A percentile compares a stretch with the other conserved stretches of the same genome.
These are phyloP conservation scores for Bipolaris cookei DNA, from an alignment of 2,329 filamentous ascomycete species.

Conservation along the genomic window DNA sequence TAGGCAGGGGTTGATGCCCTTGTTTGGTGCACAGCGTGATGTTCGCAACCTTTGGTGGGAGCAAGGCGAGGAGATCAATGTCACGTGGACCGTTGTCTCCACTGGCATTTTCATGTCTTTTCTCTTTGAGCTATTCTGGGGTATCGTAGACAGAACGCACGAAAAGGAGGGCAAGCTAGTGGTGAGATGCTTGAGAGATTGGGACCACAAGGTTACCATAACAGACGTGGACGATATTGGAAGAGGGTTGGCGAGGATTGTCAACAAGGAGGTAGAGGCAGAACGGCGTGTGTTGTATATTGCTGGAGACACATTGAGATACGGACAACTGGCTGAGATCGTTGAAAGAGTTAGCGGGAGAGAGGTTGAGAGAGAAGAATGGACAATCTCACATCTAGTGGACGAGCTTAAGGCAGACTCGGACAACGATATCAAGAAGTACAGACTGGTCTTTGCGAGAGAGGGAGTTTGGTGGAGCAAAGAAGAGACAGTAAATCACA, in stretches of 20 bases:
- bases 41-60: conserved; percentile 37
- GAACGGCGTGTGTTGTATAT: conserved; percentile 60
- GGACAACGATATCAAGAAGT: conserved; percentile 61
- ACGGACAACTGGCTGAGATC: conserved; percentile 60
- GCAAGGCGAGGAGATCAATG: conserved; percentile 37
- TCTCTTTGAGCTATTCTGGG: conserved; percentile 68
- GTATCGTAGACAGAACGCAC: conserved; percentile 60
- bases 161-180: conserved; percentile 24
- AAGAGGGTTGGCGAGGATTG: conserved; percentile 62
- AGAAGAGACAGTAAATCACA: conserved; percentile 59
- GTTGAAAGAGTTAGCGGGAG: conserved; percentile 55
- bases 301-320: conserved; percentile 68
- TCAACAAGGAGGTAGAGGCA: conserved; percentile 46
- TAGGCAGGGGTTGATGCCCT: conserved; percentile 62
- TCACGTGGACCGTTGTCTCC: conserved; percentile 69
- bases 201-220: conserved; percentile 67
- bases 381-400: conserved; percentile 56
- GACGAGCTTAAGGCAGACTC: conserved; percentile 57
- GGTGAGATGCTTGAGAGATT: conserved; percentile 64
- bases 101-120: conserved; percentile 75
- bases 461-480: conserved; percentile 66
- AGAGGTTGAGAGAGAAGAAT: conserved; percentile 58
- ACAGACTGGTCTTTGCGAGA: conserved; percentile 67
- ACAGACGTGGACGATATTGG: conserved; percentile 71
- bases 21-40: conserved; percentile 71